These are phyloP conservation scores for Pythium phragmitis DNA, from an alignment of 352 stramenopile species.

Conservation along the genomic window DNA sequence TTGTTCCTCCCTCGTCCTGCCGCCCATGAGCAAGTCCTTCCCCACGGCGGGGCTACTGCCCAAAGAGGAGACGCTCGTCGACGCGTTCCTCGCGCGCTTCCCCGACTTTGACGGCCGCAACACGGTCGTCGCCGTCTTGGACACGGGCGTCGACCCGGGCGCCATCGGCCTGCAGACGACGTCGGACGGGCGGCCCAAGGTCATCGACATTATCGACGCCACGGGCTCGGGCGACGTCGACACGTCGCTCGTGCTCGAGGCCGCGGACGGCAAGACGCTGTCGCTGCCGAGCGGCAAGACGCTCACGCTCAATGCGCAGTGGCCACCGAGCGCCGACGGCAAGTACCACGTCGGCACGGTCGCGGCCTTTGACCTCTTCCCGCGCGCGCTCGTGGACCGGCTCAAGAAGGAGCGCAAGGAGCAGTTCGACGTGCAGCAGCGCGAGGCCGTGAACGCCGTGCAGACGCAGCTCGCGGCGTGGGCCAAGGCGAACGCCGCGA, in stretches of 20 bases:
- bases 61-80: slow-evolving; percentile 91
- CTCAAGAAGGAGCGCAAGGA: slow-evolving; percentile 85
- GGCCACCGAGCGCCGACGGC: slow-evolving; percentile 47
- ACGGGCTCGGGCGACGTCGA: slow-evolving; percentile 93
- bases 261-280: slow-evolving; percentile 46
- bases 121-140: slow-evolving; percentile 93
- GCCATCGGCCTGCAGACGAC: slow-evolving; percentile 87
- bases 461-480: slow-evolving; percentile 63
- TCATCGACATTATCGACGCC: slow-evolving; percentile 95
- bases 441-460: slow-evolving; percentile 60
- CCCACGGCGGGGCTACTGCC: slow-evolving; percentile 75
- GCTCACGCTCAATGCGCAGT: slow-evolving; percentile 78
- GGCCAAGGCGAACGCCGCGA: slow-evolving; percentile 57
- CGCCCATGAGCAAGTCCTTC: slow-evolving; percentile 51
- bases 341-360: slow-evolving; percentile 88
- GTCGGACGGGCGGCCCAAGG: slow-evolving; percentile 87
- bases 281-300: slow-evolving; percentile 38
- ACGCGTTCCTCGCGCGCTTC: slow-evolving; percentile 73
- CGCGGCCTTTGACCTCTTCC: slow-evolving; percentile 89
- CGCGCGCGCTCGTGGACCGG: slow-evolving; percentile 57
- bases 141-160: slow-evolving; percentile 94
- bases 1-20: not conserved
- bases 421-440: slow-evolving; percentile 72
- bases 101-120: slow-evolving; percentile 89
- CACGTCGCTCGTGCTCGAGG: slow-evolving; percentile 62